Evolutionary conservation across 306 rosid genomes (phyloP), one percentile per base, ranked within the genome.

Genomic region (Crataegus laevigata): DNA sequence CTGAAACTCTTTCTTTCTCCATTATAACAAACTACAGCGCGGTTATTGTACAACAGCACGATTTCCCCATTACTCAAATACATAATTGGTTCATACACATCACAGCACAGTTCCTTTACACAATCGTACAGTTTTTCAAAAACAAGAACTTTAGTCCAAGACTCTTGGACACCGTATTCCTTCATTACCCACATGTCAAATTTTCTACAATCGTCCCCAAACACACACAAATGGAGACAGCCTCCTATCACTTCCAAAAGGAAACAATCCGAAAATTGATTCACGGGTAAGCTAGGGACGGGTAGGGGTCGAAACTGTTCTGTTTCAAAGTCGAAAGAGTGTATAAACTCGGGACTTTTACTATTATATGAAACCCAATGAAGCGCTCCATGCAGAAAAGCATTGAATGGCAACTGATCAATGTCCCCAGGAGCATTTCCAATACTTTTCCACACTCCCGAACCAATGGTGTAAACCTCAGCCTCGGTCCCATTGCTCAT

Each of bases 101-200:
- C 60, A 73, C 40, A 42, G 68, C 25, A 26, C 3, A 5, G 70
- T 8, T 62, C 47, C 28, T 21, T 6, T 18, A 69, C 70, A 74
- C 62, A 57, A 13, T 57, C 62, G 4, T 63, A 64, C 17, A 75
- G 29, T 25, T 28, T 47, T 22, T 65, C 71, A n/a, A 75, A 21
- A n/a, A 64, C 78, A 50, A 29, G 29, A 55, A 12, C 28, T 32
- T 75, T 75, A 13, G 72, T 75, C 78, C 78, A 75, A 12, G 78
- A 75, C 50, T 65, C 54, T 42, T 50, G 42, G 10, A 75, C 34
- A 30, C 71, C 63, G 51, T 64, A 75, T 1, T 64, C 71, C 78
- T 75, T 34, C 78, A 75, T 65, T 50, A 64, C 52, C 78, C 78
- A 64, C 43, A 75, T 50, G 52, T 75, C 78, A 22, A 75, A 50